Conservation (phyloP, 768 basidiomycete species). For the Suillus subaureus region DNA sequence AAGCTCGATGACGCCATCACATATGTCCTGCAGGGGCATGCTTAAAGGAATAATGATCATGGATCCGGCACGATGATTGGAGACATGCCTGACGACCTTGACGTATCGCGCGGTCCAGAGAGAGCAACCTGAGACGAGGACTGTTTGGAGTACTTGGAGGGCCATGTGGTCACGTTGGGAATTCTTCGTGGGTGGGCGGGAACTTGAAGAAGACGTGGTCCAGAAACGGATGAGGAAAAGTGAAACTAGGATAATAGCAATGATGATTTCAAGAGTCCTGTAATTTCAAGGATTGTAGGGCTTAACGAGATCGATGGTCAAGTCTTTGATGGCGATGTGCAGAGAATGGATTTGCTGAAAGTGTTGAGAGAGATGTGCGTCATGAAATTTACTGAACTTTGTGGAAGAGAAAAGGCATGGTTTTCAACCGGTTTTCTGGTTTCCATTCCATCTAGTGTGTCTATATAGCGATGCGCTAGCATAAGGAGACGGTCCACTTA, state of each 20-base stretch:
- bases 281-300: background rate
- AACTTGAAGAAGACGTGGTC: background rate
- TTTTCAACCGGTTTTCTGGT: too few species aligned
- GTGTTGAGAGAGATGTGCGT: background rate
- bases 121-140: constrained; percentile 46
- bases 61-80: constrained; percentile 16
- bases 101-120: constrained; percentile 46
- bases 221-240: background rate
- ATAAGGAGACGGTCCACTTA: too few species aligned
- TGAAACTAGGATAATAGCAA: background rate
- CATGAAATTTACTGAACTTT: background rate
- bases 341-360: too few species aligned
- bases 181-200: constrained; percentile 15
- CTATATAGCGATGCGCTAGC: too few species aligned
- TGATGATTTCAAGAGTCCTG: background rate
- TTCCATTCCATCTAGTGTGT: too few species aligned
- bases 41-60: constrained; percentile 36
- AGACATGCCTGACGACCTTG: constrained; percentile 26
- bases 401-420: background rate
- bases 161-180: constrained; percentile 19
- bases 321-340: too few species aligned
- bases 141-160: constrained; percentile 41
- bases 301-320: too few species aligned
- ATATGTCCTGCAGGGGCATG: constrained; percentile 39
- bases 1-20: constrained; percentile 45